phyloP scores from a whole-genome alignment of 768 basidiomycete species.

The Xerocomus brunneocitrinus region DNA sequence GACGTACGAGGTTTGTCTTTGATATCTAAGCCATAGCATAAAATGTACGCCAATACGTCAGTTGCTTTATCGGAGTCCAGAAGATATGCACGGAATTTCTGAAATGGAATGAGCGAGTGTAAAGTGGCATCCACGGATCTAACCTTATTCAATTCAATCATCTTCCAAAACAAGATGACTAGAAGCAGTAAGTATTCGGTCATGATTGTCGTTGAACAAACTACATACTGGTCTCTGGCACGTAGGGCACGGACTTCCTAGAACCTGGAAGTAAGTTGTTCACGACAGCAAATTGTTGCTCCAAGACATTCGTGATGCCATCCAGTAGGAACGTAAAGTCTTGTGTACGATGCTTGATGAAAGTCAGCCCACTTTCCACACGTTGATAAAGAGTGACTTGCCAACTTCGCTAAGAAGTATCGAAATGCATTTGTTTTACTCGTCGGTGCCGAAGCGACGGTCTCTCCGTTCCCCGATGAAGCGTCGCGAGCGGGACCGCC shows the following conservation, averaged over 20 bases:
- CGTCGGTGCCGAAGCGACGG: slow-evolving; percentile 45
- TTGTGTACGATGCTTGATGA: slow-evolving; percentile 72
- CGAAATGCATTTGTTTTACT: slow-evolving; percentile 82
- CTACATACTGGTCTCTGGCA: slow-evolving; percentile 72
- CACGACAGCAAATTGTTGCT: slow-evolving; percentile 70
- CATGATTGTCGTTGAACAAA: not conserved
- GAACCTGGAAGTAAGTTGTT: slow-evolving; percentile 82
- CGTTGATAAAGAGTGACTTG: slow-evolving; percentile 22
- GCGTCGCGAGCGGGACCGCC: slow-evolving; percentile 65
- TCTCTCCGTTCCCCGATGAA: slow-evolving; percentile 39
- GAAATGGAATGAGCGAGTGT: slow-evolving; percentile 1
- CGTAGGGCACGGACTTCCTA: slow-evolving; percentile 75
- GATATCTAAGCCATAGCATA: slow-evolving; percentile 80
- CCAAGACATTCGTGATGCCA: slow-evolving; percentile 63
- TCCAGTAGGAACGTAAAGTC: slow-evolving; percentile 84
- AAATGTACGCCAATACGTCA: slow-evolving; percentile 72
- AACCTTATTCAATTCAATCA: slow-evolving; percentile 91
- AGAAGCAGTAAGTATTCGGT: slow-evolving; percentile 7
- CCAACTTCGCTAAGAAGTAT: slow-evolving; percentile 88
- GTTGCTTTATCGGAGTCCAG: slow-evolving; percentile 76
- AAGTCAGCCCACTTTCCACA: slow-evolving; percentile 8
- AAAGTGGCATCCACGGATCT: slow-evolving; percentile 8
- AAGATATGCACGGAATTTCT: slow-evolving; percentile 88
- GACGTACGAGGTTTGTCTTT: slow-evolving; percentile 88
- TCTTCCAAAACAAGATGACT: slow-evolving; percentile 88